Evolutionary conservation across 768 basidiomycete genomes (phyloP).

Genomic region (Albatrellus ellisii): DNA sequence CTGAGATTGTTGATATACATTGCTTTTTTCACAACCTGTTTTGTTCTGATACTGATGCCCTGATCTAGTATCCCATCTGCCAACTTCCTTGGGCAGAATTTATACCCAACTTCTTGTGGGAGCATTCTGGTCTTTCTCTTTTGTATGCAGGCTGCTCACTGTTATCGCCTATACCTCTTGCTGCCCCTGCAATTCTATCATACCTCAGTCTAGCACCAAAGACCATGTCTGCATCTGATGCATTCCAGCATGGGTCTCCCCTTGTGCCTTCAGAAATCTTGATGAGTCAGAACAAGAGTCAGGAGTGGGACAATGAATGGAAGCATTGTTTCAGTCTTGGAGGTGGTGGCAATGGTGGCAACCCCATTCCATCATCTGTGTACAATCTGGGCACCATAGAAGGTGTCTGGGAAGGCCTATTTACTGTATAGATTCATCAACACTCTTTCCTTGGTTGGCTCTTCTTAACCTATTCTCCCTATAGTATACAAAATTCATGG

Average conservation of each 20-base stretch:
- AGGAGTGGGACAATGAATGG: constrained; percentile 67
- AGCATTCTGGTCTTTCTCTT: constrained; percentile 2
- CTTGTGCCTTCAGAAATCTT: constrained; percentile 14
- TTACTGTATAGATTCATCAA: constrained; percentile 43
- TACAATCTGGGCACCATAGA: constrained; percentile 59
- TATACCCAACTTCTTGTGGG: constrained; percentile 20
- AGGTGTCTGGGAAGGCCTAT: constrained; percentile 71
- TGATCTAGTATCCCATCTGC: constrained; percentile 49
- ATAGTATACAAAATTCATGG: constrained; percentile 75
- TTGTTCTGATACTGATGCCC: not conserved
- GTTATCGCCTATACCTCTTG: constrained; percentile 45
- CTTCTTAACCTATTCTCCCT: not conserved
- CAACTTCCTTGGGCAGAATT: constrained; percentile 49
- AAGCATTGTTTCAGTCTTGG: constrained; percentile 31
- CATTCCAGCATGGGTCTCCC: constrained; percentile 16
- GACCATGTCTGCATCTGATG: constrained; percentile 14
- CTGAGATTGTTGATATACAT: not conserved
- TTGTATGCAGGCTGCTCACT: constrained; percentile 25
- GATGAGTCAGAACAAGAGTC: constrained; percentile 18
- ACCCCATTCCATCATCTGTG: constrained; percentile 25
- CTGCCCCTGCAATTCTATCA: constrained; percentile 58
- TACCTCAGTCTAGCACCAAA: constrained; percentile 42
- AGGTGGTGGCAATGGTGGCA: constrained; percentile 20
- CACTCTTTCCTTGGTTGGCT: not conserved
- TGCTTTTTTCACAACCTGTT: too few relatives aligned